phyloP scores from a whole-genome alignment of 2,329 filamentous ascomycete species.

The Rhytidhysteron rufulum region DNA sequence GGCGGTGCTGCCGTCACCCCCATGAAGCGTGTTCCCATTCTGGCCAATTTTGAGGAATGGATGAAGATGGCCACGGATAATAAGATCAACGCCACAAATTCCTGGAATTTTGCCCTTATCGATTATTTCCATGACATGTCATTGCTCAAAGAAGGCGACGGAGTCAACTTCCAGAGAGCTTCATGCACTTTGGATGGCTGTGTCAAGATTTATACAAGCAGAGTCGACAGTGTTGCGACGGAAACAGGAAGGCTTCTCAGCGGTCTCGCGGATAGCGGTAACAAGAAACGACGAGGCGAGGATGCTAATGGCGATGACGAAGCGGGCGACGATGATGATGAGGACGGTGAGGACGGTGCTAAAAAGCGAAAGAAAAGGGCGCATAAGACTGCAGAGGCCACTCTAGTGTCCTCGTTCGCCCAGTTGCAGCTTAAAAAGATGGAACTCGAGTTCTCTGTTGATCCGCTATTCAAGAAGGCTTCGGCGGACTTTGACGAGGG shows the following conservation, averaged over 20 bases:
- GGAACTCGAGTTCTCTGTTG: constrained; percentile 92
- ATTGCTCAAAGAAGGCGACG: constrained; percentile 88
- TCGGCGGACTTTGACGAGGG: constrained; percentile 98
- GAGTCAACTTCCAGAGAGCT: constrained; percentile 97
- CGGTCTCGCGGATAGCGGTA: constrained; percentile 81
- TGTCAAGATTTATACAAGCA: constrained; percentile 98
- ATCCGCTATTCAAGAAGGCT: constrained; percentile 98
- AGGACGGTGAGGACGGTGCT: constrained; percentile 55
- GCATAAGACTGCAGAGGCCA: constrained; percentile 85
- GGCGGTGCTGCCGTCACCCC: constrained; percentile 79
- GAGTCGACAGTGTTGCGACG: constrained; percentile 96
- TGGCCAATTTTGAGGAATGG: constrained; percentile 99
- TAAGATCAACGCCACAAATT: constrained; percentile 91
- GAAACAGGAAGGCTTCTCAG: constrained; percentile 94
- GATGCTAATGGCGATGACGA: constrained; percentile 34
- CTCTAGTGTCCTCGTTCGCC: constrained; percentile 81
- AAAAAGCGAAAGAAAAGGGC: constrained; percentile 72
- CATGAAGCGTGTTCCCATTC: constrained; percentile 86
- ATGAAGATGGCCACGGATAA: constrained; percentile 99
- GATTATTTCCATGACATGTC: constrained; percentile 99
- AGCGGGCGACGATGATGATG: constrained; percentile 62
- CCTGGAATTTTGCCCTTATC: constrained; percentile 99
- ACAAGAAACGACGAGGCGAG: constrained; percentile 48
- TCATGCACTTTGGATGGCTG: constrained; percentile 97
- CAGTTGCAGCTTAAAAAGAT: constrained; percentile 94